These are phyloP conservation scores for Dioscorea cayenensis DNA, from an alignment of 116 monocot genomes.

Conservation along the genomic window DNA sequence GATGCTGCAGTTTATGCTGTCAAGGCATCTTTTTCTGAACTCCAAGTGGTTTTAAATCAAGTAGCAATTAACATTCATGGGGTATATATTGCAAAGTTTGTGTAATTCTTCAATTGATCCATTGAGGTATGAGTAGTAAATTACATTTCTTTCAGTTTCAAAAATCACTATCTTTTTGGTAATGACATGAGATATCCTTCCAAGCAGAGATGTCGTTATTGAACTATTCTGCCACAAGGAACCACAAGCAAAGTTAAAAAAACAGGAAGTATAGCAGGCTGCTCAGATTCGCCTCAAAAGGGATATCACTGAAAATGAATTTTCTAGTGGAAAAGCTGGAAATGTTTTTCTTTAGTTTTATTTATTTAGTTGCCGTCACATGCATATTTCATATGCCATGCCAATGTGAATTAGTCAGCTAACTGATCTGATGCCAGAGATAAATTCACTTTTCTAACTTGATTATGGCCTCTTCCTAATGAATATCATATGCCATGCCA, in stretches of 20 bases:
- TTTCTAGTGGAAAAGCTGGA: slow-evolving; percentile 5
- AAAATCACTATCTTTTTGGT: neutral
- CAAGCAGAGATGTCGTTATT: slow-evolving; percentile 54
- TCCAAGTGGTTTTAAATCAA: slow-evolving; percentile 30
- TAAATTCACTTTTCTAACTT: no score
- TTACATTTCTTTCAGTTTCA: neutral
- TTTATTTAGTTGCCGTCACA: no score
- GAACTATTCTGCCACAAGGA: slow-evolving; percentile 35
- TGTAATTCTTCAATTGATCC: slow-evolving; percentile 32
- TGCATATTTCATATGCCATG: no score
- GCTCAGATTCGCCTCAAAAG: slow-evolving; percentile 29
- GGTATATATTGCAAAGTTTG: slow-evolving; percentile 49
- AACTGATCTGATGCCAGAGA: no score
- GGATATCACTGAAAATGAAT: slow-evolving; percentile 49
- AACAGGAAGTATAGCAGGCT: slow-evolving; percentile 39
- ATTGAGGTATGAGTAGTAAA: slow-evolving; percentile 32
- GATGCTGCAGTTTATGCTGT: slow-evolving; percentile 37
- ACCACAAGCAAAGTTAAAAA: slow-evolving; percentile 44
- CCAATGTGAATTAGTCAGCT: no score
- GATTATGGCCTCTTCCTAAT: no score
- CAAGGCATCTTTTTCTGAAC: slow-evolving; percentile 23
- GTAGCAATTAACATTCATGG: slow-evolving; percentile 55
- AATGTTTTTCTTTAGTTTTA: neutral
- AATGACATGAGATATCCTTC: slow-evolving; percentile 6
- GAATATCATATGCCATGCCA: no score